Base-by-base conservation (phyloP, 139 green algal genomes). In the Chlamydomonas asymmetrica region DNA sequence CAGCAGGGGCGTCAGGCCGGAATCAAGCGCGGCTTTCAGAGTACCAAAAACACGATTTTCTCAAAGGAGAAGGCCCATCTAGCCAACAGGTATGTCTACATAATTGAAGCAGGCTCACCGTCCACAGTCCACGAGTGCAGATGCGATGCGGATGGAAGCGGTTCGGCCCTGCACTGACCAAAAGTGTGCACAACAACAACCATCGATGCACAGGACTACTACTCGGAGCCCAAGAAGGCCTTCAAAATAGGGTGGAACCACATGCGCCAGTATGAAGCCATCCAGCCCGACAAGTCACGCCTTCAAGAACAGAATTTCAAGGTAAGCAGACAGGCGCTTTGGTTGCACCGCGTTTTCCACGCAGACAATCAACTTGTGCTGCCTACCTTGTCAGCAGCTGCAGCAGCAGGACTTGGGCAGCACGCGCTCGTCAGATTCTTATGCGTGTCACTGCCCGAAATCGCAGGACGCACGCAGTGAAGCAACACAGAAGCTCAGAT, bases 231-330 rank as follows among this genome's bases (percentile, higher is more conserved):
- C 27, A 68, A 76, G 40, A 22, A 76, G 6, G 31, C 6, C 2
- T 69, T 69, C 43, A 77, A 77, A 34, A 41, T 59, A 22, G 71
- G 71, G 0, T 77, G 71, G 71, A 49, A 68, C 13, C 61, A 32
- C 6, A 62, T 59, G 20, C 41, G 71, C 18, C 71, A 22, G 3
- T 25, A 69, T 16, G 22, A 37, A 25, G 41, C 34, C 5, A 77
- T 77, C 25, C 40, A 27, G 20, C 56, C 50, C 29, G 70, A 76
- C 56, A 32, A 4, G 9, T 56, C 60, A 20, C n/a, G 70, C 3
- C 59, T 61, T 16, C 35, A 50, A 4, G 27, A 50, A 32, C 39
- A 76, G 6, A 40, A 40, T 18, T 34, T 49, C 1, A 76, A 76
- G 70, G 70, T 73, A 25, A 5, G 60, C n/a, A n/a, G n/a, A n/a